A percentile compares a stretch with the other conserved stretches of the same genome.
phyloP scores from a whole-genome alignment of 2,329 filamentous ascomycete species.

The Colletotrichum neosansevieriae region DNA sequence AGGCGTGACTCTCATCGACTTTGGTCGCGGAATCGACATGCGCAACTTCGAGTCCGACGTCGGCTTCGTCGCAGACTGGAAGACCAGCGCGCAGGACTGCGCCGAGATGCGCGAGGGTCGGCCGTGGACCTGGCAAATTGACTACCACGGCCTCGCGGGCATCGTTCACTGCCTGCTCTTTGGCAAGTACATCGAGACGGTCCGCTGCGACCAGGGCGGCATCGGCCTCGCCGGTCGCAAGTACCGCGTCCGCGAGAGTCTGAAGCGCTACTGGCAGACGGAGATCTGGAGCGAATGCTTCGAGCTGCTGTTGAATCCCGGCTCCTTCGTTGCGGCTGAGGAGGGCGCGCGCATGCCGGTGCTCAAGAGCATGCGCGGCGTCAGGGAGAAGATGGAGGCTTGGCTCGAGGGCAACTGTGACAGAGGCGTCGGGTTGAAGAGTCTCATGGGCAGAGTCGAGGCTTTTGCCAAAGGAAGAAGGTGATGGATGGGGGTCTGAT shows the following conservation, averaged over 20 bases:
- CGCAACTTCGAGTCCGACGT: constrained; percentile 80
- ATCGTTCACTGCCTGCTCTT: constrained; percentile 91
- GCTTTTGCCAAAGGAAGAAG: constrained; percentile 54
- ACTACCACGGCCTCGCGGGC: constrained; percentile 93
- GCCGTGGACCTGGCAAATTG: constrained; percentile 97
- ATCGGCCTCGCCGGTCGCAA: constrained; percentile 72
- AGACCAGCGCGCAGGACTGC: constrained; percentile 87
- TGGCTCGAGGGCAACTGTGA: constrained; percentile 88
- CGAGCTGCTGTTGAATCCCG: constrained; percentile 87
- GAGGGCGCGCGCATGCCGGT: constrained; percentile 79
- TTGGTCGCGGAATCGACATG: constrained; percentile 96
- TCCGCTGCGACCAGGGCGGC: constrained; percentile 65
- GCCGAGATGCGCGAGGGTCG: constrained; percentile 94
- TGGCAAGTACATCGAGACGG: constrained; percentile 92
- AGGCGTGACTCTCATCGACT: constrained; percentile 91
- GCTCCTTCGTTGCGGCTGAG: constrained; percentile 73
- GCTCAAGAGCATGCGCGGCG: constrained; percentile 73
- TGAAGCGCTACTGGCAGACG: constrained; percentile 97
- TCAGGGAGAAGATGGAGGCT: constrained; percentile 83
- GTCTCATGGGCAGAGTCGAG: constrained; percentile 74
- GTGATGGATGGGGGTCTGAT: constrained; percentile 32
- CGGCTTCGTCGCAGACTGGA: constrained; percentile 96
- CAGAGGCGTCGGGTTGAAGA: constrained; percentile 80
- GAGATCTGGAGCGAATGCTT: constrained; percentile 90
- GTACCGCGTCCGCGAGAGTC: constrained; percentile 83